Conservation (phyloP, 2,329 filamentous ascomycete species). For the Zelopaecilomyces penicillatus region DNA sequence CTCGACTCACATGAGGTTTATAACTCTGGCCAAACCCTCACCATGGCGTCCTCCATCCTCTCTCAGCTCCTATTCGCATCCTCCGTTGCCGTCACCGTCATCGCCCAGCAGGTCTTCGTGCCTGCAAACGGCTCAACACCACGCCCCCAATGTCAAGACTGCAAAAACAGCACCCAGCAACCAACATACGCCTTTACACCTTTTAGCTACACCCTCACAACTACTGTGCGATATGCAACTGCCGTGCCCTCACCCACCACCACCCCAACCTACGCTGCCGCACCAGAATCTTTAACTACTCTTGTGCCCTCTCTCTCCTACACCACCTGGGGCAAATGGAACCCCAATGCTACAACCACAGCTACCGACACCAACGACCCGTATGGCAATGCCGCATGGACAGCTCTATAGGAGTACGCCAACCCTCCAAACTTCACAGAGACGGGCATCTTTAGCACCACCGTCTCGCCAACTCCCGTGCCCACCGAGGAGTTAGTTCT, state of each 20-base stretch:
- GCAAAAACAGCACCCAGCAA: constrained; percentile 9
- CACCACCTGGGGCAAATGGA: constrained; percentile 27
- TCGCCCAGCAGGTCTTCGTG: constrained; percentile 19
- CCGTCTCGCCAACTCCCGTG: constrained; percentile 45
- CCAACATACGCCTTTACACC: constrained; percentile 12
- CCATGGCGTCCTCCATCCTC: neutral
- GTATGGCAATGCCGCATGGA: constrained; percentile 24
- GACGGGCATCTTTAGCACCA: constrained; percentile 30
- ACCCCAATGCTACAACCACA: constrained; percentile 19
- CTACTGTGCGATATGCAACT: constrained; percentile 24
- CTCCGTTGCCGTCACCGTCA: constrained; percentile 1
- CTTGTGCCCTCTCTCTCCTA: constrained; percentile 20
- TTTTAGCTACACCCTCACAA: constrained; percentile 23
- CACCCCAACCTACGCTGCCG: constrained; percentile 21
- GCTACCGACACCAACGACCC: constrained; percentile 21
- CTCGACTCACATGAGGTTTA: too few relatives aligned
- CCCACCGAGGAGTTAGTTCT: constrained; percentile 46
- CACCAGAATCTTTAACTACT: constrained; percentile 17
- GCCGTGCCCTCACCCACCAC: constrained; percentile 21
- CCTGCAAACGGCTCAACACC: constrained; percentile 18
- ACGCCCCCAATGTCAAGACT: constrained; percentile 18
- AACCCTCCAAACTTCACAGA: constrained; percentile 27
- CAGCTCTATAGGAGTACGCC: constrained; percentile 23
- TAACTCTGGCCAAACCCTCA: too few relatives aligned
- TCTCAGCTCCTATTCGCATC: constrained; percentile 1